Conservation (phyloP, 768 basidiomycete species). For the Podaxis mareebaensis region DNA sequence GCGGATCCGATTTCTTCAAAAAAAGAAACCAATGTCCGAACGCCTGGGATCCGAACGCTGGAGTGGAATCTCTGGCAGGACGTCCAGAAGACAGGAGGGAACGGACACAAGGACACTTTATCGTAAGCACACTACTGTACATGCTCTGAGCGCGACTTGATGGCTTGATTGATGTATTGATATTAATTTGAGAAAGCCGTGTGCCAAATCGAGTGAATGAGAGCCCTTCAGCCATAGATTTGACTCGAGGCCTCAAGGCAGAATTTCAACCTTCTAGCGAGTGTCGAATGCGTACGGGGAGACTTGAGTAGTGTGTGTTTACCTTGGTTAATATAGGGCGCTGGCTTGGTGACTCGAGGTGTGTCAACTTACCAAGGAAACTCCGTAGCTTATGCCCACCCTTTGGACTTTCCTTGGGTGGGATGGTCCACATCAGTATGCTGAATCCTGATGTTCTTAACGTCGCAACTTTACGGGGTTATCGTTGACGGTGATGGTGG, state of each 20-base stretch:
- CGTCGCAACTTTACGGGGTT: not conserved
- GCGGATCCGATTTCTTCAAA: not conserved
- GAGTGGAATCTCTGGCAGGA: not conserved
- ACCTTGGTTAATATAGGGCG: not conserved
- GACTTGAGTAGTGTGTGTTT: not conserved
- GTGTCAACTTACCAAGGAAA: not conserved
- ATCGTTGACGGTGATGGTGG: not conserved
- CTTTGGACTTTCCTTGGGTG: not conserved
- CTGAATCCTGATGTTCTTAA: not conserved
- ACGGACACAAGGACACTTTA: not conserved
- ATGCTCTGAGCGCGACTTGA: not conserved
- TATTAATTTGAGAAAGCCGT: not conserved
- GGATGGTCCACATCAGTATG: not conserved
- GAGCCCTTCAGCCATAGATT: not conserved
- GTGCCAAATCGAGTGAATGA: not conserved
- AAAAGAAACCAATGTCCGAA: not conserved
- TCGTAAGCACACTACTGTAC: not conserved
- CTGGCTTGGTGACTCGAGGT: not conserved
- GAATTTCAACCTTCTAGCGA: not conserved
- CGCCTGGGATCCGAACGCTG: not conserved
- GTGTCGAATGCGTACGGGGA: not conserved
- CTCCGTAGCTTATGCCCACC: not conserved
- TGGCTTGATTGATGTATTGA: not conserved
- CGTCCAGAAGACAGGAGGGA: not conserved
- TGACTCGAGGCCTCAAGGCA: not conserved